Evolutionary conservation across 352 stramenopile genomes (phyloP), one percentile per base, ranked within the genome.

Genomic region (Globisporangium cystogenes): DNA sequence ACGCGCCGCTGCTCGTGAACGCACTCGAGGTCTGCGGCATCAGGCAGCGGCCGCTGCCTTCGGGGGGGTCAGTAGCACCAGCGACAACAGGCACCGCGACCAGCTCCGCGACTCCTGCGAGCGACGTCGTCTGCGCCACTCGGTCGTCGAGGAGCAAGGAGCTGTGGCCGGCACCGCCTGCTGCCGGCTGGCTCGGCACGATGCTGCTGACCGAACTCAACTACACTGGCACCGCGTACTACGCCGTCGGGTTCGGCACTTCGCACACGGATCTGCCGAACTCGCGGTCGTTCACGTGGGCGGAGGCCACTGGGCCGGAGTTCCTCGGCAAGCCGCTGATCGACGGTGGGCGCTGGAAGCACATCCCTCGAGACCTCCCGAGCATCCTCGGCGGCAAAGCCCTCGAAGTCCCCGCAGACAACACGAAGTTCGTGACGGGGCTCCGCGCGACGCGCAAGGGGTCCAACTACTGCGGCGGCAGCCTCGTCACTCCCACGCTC

Each of bases 391-490:
- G 48, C 15, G 36, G 36, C 23, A 47, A 54, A 23, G 15, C 37
- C 2, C 16, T 44, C 0, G 23, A 35, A 7, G 36, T 5, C 24
- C 27, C 47, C 16, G 27, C 31, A 0, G 35, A 24, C 21, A 53
- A 41, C 49, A 48, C 48, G 49, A 48, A 55, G 49, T 55, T 55
- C 49, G 27, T 55, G 24, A 41, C 37, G 8, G 49, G 49, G 10
- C 40, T 55, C 21, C 49, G 49, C 1, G 27, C 27, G 18, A 39
- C 41, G 49, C 21, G 49, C 6, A 55, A 55, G 31, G n/a, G 49
- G 5, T 10, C 43, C 18, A 58, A 53, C 42, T 58, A 53, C 43
- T 58, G 52, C 31, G 52, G 52, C 7, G 52, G 41, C 20, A 53
- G 29, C 20, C 52, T 58, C 31, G 40, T 58, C 20, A 21, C 52